Conservation (phyloP, 2,329 filamentous ascomycete genomes). For the Colletotrichum somersetense region DNA sequence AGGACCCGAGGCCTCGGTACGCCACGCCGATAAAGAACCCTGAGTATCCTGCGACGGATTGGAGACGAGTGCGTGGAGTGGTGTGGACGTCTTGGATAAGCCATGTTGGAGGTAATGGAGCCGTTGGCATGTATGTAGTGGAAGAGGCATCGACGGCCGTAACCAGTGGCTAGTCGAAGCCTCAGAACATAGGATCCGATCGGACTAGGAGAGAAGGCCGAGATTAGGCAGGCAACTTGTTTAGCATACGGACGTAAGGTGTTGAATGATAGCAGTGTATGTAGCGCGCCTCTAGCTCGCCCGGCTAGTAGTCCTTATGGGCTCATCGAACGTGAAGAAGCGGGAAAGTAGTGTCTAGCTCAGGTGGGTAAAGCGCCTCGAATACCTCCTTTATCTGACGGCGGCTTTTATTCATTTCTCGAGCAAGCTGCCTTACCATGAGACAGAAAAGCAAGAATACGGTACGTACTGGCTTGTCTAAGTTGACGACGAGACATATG, state of each 20-base stretch:
- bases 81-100: slow-evolving; percentile 8
- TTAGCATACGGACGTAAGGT: slow-evolving; percentile 40
- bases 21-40: slow-evolving; percentile 35
- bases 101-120: not conserved
- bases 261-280: slow-evolving; percentile 20
- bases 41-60: not conserved
- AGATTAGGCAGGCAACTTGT: not conserved
- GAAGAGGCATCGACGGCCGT: slow-evolving; percentile 9
- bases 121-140: not conserved
- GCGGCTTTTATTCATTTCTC: slow-evolving; percentile 1
- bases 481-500: not conserved
- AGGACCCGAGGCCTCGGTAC: slow-evolving; percentile 27
- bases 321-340: not conserved
- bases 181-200: not conserved
- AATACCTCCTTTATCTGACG: not conserved
- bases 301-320: not conserved
- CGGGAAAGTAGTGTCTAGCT: not conserved
- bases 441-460: not conserved
- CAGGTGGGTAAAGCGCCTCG: not conserved
- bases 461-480: slow-evolving; percentile 4
- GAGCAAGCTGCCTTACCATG: not conserved
- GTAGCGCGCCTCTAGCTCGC: slow-evolving; percentile 16
- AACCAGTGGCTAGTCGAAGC: slow-evolving; percentile 6
- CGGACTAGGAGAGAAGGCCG: not conserved
- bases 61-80: not conserved